phyloP scores from a whole-genome alignment of 768 basidiomycete genomes.

The Hericium alpestre region DNA sequence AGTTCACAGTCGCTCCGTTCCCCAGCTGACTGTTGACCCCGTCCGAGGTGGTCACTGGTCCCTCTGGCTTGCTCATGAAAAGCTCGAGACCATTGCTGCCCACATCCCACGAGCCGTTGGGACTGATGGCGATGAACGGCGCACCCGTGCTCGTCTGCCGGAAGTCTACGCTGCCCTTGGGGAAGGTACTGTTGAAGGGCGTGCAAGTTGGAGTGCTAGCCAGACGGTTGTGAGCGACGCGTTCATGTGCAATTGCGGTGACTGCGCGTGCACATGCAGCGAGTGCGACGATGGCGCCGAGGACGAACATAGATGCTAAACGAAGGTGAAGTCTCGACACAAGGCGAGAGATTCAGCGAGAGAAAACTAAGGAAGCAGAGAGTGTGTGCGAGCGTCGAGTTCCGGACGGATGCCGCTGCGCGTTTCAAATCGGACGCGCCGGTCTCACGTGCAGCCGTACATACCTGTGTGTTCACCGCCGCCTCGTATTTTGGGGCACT shows the following conservation, averaged over 20 bases:
- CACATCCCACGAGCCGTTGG: slow-evolving; percentile 19
- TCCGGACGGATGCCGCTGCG: too few species aligned
- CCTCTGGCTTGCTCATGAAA: slow-evolving; percentile 22
- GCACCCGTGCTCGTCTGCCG: not conserved
- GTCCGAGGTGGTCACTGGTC: slow-evolving; percentile 20
- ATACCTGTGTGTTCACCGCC: too few species aligned
- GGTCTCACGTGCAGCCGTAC: too few species aligned
- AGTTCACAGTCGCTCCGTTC: slow-evolving; percentile 30
- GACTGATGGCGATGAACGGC: slow-evolving; percentile 22
- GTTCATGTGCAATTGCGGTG: not conserved
- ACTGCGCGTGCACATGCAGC: not conserved
- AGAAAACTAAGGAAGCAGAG: too few species aligned
- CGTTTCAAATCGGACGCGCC: too few species aligned
- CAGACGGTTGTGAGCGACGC: not conserved
- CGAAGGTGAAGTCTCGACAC: too few species aligned
- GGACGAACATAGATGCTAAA: not conserved
- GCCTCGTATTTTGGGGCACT: too few species aligned
- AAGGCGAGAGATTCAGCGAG: too few species aligned
- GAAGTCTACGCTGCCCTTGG: slow-evolving; percentile 9
- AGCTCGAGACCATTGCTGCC: slow-evolving; percentile 21
- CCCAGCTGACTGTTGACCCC: slow-evolving; percentile 27
- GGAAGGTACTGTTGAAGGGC: slow-evolving; percentile 20
- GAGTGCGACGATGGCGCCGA: not conserved
- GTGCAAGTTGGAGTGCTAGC: slow-evolving; percentile 12
- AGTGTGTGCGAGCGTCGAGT: too few species aligned